Evolutionary conservation across 192 early-diverging fungal genomes (phyloP).

Genomic region (Thoreauomyces humboldtii): DNA sequence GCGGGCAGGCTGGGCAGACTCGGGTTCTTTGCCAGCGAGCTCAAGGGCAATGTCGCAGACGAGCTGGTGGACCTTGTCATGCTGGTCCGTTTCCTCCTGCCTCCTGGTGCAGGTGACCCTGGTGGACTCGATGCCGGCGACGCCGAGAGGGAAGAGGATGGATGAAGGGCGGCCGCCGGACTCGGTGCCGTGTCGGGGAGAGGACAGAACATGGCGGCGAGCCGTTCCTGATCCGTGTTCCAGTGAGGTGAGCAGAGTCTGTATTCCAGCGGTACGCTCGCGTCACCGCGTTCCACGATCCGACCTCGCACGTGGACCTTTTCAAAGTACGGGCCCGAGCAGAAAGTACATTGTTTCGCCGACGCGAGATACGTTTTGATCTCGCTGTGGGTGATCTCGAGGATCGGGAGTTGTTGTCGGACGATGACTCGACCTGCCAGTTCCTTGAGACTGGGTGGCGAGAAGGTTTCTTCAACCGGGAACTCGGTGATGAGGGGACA

Average conservation of each 20-base stretch:
- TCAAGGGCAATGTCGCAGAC: conserved; percentile 24
- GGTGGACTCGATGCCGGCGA: too few relatives aligned
- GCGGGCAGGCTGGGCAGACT: conserved; percentile 24
- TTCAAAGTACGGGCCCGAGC: conserved; percentile 78
- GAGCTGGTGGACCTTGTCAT: too few relatives aligned
- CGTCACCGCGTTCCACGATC: conserved; percentile 55
- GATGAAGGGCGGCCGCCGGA: not conserved
- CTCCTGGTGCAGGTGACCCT: not conserved
- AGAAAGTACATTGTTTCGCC: conserved; percentile 66
- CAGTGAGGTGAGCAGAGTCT: conserved; percentile 74
- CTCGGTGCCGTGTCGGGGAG: conserved; percentile 59
- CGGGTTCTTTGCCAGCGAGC: conserved; percentile 29
- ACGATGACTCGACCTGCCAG: conserved; percentile 72
- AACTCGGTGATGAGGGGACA: conserved; percentile 38
- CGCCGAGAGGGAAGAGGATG: conserved; percentile 17
- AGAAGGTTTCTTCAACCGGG: conserved; percentile 24
- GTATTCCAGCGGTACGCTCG: conserved; percentile 58
- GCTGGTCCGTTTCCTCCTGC: too few relatives aligned
- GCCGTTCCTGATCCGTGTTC: conserved; percentile 67
- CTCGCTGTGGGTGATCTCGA: conserved; percentile 45
- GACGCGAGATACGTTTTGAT: conserved; percentile 65
- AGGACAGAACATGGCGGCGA: conserved; percentile 60
- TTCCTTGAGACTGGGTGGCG: conserved; percentile 67
- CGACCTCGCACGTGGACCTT: conserved; percentile 54
- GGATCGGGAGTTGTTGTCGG: conserved; percentile 60